These are phyloP conservation scores for Claviceps monticola DNA, from an alignment of 2,329 filamentous ascomycete genomes.

Conservation along the genomic window DNA sequence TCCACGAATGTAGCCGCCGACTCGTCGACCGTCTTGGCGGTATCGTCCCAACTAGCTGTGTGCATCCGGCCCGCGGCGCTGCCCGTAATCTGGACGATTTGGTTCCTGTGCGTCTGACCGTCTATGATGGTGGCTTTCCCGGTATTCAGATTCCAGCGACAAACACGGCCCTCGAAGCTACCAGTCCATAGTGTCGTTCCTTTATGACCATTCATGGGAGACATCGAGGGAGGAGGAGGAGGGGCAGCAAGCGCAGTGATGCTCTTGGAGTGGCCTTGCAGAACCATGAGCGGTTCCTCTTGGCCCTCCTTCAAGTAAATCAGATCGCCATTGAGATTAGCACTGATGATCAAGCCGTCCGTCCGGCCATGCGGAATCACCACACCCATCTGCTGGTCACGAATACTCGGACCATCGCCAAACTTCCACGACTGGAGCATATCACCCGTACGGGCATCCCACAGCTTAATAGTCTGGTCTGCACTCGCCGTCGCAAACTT, in stretches of 20 bases:
- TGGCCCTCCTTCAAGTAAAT: slow-evolving; percentile 72
- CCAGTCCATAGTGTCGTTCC: slow-evolving; percentile 67
- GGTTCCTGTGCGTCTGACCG: slow-evolving; percentile 73
- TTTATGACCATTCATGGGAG: slow-evolving; percentile 26
- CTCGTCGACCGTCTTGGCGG: slow-evolving; percentile 64
- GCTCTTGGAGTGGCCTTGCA: slow-evolving; percentile 84
- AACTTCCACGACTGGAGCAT: slow-evolving; percentile 73
- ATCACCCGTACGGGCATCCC: slow-evolving; percentile 74
- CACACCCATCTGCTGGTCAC: slow-evolving; percentile 86
- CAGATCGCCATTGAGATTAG: slow-evolving; percentile 78
- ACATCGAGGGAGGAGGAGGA: slow-evolving; percentile 15
- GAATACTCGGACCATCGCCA: slow-evolving; percentile 62
- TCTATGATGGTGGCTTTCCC: slow-evolving; percentile 60
- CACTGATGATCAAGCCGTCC: slow-evolving; percentile 79
- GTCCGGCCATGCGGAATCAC: slow-evolving; percentile 72
- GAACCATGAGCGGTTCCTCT: slow-evolving; percentile 51
- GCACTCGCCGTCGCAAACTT: slow-evolving; percentile 83
- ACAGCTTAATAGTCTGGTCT: slow-evolving; percentile 87
- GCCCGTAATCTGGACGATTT: slow-evolving; percentile 62
- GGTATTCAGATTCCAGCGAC: slow-evolving; percentile 63
- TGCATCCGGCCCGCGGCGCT: slow-evolving; percentile 49
- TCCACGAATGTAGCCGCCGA: slow-evolving; percentile 64
- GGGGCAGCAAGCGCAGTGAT: slow-evolving; percentile 55
- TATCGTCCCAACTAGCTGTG: slow-evolving; percentile 91
- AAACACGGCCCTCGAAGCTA: slow-evolving; percentile 80